A percentile compares a stretch with the other conserved stretches of the same genome.
phyloP scores from a whole-genome alignment of 2,329 filamentous ascomycete genomes.

The Paecilomyces niveus region DNA sequence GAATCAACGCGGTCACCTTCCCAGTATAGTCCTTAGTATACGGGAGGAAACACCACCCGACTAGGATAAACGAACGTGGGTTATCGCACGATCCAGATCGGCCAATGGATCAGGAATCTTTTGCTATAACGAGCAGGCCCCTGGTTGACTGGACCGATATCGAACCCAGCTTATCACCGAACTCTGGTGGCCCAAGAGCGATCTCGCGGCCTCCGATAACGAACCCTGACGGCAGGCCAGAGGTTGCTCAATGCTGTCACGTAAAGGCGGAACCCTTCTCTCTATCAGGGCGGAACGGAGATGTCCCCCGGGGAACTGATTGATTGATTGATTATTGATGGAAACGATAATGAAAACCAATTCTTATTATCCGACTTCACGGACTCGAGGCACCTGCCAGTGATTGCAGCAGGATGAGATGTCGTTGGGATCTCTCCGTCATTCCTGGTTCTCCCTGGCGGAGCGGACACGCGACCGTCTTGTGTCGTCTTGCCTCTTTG shows the following conservation, averaged over 20 bases:
- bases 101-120: neutral
- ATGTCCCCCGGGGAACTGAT: neutral
- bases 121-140: neutral
- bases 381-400: slow-evolving; percentile 13
- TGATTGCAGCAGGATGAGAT: slow-evolving; percentile 23
- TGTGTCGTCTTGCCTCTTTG: neutral
- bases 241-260: neutral
- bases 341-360: neutral
- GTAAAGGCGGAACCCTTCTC: neutral
- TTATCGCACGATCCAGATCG: neutral
- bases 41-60: neutral
- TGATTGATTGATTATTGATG: neutral
- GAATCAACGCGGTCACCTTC: neutral
- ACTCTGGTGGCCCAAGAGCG: neutral
- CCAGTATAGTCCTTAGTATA: neutral
- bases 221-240: neutral
- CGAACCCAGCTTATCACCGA: neutral
- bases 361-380: slow-evolving; percentile 5
- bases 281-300: neutral
- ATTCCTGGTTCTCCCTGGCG: slow-evolving; percentile 13
- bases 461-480: neutral
- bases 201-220: neutral
- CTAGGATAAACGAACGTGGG: neutral
- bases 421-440: slow-evolving; percentile 21
- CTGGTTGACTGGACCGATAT: neutral